phyloP scores from a whole-genome alignment of 1,139 yeast species.

The Geotrichum europaeum region DNA sequence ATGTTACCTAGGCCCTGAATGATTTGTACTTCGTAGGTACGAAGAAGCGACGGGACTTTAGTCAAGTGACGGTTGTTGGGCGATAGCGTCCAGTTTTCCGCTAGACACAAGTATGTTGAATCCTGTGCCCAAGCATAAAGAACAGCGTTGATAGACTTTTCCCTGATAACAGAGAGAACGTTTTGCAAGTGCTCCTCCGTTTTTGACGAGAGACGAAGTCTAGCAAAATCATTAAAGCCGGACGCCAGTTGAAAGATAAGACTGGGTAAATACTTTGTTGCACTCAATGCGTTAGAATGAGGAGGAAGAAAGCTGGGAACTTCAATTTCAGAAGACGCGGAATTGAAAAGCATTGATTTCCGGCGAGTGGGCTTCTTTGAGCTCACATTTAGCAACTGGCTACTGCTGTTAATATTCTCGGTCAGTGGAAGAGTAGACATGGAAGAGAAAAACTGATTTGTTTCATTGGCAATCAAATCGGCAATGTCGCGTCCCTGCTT shows the following conservation, averaged over 20 bases:
- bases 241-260: slow-evolving; percentile 39
- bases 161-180: slow-evolving; percentile 37
- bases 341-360: slow-evolving; percentile 14
- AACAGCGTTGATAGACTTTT: slow-evolving; percentile 43
- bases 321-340: slow-evolving; percentile 16
- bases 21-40: slow-evolving; percentile 32
- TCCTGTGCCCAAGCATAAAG: slow-evolving; percentile 49
- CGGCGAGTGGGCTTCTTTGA: slow-evolving; percentile 13
- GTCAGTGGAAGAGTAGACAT: slow-evolving; percentile 8
- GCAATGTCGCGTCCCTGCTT: slow-evolving; percentile 27
- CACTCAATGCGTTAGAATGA: slow-evolving; percentile 52
- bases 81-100: slow-evolving; percentile 40
- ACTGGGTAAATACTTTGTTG: slow-evolving; percentile 44
- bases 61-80: slow-evolving; percentile 23
- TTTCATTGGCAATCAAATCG: slow-evolving; percentile 25
- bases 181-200: slow-evolving; percentile 37
- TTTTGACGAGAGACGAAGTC: slow-evolving; percentile 38
- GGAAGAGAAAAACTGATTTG: slow-evolving; percentile 29
- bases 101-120: slow-evolving; percentile 38
- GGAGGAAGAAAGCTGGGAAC: slow-evolving; percentile 56
- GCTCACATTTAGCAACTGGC: not conserved
- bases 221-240: slow-evolving; percentile 42
- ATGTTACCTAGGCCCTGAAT: slow-evolving; percentile 30
- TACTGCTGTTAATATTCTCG: not conserved
- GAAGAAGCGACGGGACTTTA: slow-evolving; percentile 27